Conservation (phyloP, 192 early-diverging fungal genomes). For the Entophlyctis luteolus region DNA sequence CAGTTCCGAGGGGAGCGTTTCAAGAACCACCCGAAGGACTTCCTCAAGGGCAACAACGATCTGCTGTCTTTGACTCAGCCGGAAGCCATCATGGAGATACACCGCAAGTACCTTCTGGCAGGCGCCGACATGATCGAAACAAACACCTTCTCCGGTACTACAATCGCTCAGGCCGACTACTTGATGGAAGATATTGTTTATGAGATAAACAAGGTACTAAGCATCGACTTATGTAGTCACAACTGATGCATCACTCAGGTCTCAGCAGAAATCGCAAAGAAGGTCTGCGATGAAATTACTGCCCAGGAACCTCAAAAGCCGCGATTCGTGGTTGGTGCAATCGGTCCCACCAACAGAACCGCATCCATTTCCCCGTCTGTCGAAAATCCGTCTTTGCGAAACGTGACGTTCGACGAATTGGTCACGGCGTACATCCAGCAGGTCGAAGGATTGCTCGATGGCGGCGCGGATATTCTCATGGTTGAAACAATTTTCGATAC, state of each 20-base stretch:
- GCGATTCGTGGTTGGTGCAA: conserved; percentile 75
- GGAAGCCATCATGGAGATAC: conserved; percentile 83
- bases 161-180: conserved; percentile 92
- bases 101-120: conserved; percentile 83
- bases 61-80: conserved; percentile 87
- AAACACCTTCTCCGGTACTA: conserved; percentile 92
- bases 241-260: conserved; percentile 19
- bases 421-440: conserved; percentile 90
- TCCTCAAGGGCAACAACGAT: conserved; percentile 93
- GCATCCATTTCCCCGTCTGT: conserved; percentile 95
- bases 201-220: conserved; percentile 80
- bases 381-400: conserved; percentile 91
- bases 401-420: conserved; percentile 91
- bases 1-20: conserved; percentile 87
- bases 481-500: conserved; percentile 98
- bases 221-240: background rate
- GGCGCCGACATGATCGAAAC: conserved; percentile 93
- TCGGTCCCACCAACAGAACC: conserved; percentile 91
- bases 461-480: conserved; percentile 86
- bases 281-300: conserved; percentile 78
- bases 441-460: conserved; percentile 84
- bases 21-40: conserved; percentile 76
- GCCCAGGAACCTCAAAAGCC: conserved; percentile 70
- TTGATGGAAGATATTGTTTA: conserved; percentile 79
- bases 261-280: conserved; percentile 77